Conservation (phyloP, 2,329 filamentous ascomycete genomes). For the Moelleriella libera region DNA sequence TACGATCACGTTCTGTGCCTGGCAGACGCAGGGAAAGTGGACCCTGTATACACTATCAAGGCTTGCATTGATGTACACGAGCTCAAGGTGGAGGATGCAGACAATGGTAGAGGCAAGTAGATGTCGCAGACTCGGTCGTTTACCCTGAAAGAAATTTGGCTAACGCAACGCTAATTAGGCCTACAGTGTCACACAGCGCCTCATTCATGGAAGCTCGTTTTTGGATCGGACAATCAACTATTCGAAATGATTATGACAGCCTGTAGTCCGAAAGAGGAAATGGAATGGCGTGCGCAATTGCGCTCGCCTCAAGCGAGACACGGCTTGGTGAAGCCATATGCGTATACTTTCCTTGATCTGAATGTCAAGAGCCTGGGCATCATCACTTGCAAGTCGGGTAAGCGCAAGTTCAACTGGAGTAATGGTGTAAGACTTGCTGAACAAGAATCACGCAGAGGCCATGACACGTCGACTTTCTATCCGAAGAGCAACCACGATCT, state of each 20-base stretch:
- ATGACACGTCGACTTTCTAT: conserved; percentile 60
- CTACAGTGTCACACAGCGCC: conserved; percentile 76
- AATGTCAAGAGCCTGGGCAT: conserved; percentile 62
- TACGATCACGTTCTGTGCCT: conserved; percentile 71
- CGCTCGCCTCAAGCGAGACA: conserved; percentile 34
- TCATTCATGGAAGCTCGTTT: conserved; percentile 85
- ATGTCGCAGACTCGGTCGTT: neutral
- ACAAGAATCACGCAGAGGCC: conserved; percentile 28
- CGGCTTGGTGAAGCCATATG: conserved; percentile 27
- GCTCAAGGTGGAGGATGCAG: conserved; percentile 53
- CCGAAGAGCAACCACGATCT: conserved; percentile 62
- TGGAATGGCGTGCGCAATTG: conserved; percentile 64
- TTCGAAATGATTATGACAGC: conserved; percentile 82
- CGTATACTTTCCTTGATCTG: conserved; percentile 51
- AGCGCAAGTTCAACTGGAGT: conserved; percentile 3
- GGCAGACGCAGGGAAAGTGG: conserved; percentile 50
- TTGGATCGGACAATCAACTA: conserved; percentile 61
- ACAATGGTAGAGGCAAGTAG: conserved; percentile 57
- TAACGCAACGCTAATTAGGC: conserved; percentile 31
- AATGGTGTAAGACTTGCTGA: neutral
- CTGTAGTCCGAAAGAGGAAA: conserved; percentile 67
- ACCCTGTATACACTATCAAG: conserved; percentile 56
- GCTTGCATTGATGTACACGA: conserved; percentile 58
- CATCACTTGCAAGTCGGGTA: conserved; percentile 60
- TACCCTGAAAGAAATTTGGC: too few species aligned